phyloP scores from a whole-genome alignment of 225 moss, liverwort and hornwort genomes.

The Polytrichum formosum region DNA sequence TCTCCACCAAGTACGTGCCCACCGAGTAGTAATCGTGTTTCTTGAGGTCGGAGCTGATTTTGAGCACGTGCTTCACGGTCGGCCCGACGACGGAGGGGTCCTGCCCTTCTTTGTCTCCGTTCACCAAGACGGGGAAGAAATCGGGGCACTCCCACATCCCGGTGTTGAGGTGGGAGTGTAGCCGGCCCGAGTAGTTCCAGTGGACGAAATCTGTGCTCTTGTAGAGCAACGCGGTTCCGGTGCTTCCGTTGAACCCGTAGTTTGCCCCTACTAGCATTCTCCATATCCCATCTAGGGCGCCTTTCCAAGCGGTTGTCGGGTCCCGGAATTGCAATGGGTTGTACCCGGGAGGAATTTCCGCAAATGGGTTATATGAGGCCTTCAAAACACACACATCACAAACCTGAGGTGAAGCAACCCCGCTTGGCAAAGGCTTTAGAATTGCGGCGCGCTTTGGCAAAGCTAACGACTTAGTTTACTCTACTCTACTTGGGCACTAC shows the following conservation, averaged over 20 bases:
- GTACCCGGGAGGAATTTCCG: constrained; percentile 35
- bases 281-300: constrained; percentile 46
- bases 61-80: constrained; percentile 36
- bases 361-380: constrained; percentile 43
- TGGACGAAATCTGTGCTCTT: constrained; percentile 47
- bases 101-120: constrained; percentile 3
- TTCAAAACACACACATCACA: constrained; percentile 2
- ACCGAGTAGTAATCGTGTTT: constrained; percentile 58
- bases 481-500: too few relatives aligned
- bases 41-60: constrained; percentile 45
- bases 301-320: constrained; percentile 57
- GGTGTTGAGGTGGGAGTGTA: constrained; percentile 29
- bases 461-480: too few relatives aligned
- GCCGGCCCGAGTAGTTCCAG: constrained; percentile 27
- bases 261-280: constrained; percentile 51
- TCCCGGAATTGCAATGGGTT: constrained; percentile 49
- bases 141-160: constrained; percentile 82
- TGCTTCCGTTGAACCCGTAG: constrained; percentile 19
- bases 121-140: constrained; percentile 37
- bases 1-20: constrained; percentile 41
- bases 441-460: too few relatives aligned
- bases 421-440: too few relatives aligned
- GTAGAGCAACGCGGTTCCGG: constrained; percentile 47
- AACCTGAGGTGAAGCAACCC: neutral
- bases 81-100: constrained; percentile 7